These are phyloP conservation scores for Saccharomyces pastorianus DNA, from an alignment of 1,139 yeast species.

Conservation along the genomic window DNA sequence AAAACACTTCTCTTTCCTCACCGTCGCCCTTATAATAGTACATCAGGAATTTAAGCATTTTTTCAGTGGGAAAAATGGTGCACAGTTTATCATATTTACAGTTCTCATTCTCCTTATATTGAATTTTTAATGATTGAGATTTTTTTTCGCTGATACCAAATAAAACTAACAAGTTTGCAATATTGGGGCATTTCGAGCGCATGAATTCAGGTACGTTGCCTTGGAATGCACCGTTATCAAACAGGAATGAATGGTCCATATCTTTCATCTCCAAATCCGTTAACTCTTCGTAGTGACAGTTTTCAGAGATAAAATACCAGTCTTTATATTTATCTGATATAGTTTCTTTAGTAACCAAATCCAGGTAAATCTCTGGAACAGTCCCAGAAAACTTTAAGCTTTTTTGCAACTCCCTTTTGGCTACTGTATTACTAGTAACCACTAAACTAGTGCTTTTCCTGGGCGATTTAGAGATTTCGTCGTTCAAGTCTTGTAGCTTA, in stretches of 20 bases:
- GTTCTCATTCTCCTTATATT: conserved; percentile 4
- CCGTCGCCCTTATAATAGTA: conserved; percentile 7
- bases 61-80: conserved; percentile 17
- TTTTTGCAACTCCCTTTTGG: neutral
- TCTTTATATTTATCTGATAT: conserved; percentile 19
- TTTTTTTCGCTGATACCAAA: conserved; percentile 13
- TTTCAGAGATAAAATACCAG: conserved; percentile 24
- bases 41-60: conserved; percentile 13
- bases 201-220: neutral
- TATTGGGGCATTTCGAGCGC: conserved; percentile 4
- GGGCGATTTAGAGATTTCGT: neutral
- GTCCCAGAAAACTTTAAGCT: neutral
- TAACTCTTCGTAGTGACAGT: conserved; percentile 2
- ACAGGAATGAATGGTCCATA: neutral
- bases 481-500: neutral
- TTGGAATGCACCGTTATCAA: neutral
- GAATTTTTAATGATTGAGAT: conserved; percentile 4
- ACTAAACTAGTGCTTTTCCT: neutral
- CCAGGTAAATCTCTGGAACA: conserved; percentile 6
- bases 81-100: conserved; percentile 17
- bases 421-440: neutral
- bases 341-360: conserved; percentile 12
- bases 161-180: conserved; percentile 8
- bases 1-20: conserved; percentile 3
- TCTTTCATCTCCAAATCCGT: conserved; percentile 4